phyloP scores from a whole-genome alignment of 2,329 filamentous ascomycete genomes.

The Apiospora sp. region DNA sequence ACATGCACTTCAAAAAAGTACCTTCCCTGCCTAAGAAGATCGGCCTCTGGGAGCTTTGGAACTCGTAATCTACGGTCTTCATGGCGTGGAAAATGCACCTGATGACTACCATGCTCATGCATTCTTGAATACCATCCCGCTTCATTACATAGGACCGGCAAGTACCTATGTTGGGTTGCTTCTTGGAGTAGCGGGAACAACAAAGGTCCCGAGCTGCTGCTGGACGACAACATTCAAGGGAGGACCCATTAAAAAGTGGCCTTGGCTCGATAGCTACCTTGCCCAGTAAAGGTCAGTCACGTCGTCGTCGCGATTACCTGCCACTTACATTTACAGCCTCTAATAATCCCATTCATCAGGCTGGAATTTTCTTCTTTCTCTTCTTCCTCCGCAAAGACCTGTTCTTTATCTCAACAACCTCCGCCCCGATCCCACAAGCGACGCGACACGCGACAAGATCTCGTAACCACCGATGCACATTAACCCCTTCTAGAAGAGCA shows the following conservation, averaged over 20 bases:
- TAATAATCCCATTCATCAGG: conserved; percentile 13
- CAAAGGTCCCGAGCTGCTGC: conserved; percentile 12
- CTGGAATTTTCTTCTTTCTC: neutral
- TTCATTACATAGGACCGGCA: neutral
- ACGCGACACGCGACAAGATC: conserved; percentile 3
- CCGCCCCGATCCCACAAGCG: neutral
- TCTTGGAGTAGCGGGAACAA: neutral
- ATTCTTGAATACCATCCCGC: neutral
- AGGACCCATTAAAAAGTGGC: conserved; percentile 21
- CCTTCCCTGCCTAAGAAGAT: neutral
- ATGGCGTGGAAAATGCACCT: neutral
- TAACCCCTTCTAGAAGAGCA: conserved; percentile 10
- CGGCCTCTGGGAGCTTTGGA: neutral
- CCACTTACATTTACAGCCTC: conserved; percentile 14
- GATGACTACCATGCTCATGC: neutral
- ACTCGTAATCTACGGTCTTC: neutral
- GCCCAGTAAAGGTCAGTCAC: conserved; percentile 12
- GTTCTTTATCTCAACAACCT: neutral
- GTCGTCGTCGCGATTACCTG: conserved; percentile 20
- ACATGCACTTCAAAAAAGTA: neutral
- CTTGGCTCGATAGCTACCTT: conserved; percentile 9
- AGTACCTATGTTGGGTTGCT: neutral
- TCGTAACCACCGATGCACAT: conserved; percentile 16
- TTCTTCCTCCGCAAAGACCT: neutral
- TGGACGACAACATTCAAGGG: conserved; percentile 5